A percentile compares a stretch with the other conserved stretches of the same genome.
These are phyloP conservation scores for Calonectria pseudoturangicola DNA, from an alignment of 2,329 filamentous ascomycete genomes.

Conservation along the genomic window DNA sequence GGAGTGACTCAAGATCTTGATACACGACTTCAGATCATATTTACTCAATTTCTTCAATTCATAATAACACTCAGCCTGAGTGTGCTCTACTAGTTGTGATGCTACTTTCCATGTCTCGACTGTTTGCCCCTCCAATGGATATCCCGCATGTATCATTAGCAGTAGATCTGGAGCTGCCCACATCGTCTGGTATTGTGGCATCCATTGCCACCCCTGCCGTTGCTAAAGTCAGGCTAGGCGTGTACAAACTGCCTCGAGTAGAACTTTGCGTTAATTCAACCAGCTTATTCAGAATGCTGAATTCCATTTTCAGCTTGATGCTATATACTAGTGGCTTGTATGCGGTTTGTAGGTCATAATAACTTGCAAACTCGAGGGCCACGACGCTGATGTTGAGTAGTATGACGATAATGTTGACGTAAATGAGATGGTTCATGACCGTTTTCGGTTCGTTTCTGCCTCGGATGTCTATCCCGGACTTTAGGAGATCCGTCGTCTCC, in stretches of 20 bases:
- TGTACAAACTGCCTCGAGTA: not conserved
- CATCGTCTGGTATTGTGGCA: not conserved
- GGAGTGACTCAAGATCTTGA: too few species aligned
- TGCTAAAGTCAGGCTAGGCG: not conserved
- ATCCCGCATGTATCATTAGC: not conserved
- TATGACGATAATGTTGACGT: conserved; percentile 64
- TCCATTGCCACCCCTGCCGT: not conserved
- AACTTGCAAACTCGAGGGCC: conserved; percentile 63
- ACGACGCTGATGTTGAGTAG: conserved; percentile 59
- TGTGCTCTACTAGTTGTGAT: not conserved
- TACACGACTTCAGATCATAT: too few species aligned
- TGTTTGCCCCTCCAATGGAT: not conserved
- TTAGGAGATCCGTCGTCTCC: conserved; percentile 64
- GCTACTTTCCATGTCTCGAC: not conserved
- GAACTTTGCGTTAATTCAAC: conserved; percentile 49
- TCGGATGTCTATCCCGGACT: not conserved
- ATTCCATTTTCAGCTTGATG: conserved; percentile 62
- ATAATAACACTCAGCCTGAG: not conserved
- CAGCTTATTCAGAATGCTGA: conserved; percentile 59
- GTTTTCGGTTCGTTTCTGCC: not conserved
- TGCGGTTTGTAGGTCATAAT: conserved; percentile 50
- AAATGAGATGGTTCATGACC: conserved; percentile 60
- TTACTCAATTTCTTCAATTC: not conserved
- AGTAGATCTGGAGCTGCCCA: not conserved
- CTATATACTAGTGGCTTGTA: conserved; percentile 56